phyloP scores from a whole-genome alignment of 148 eudicot genomes.

The Chenopodium berlandieri region DNA sequence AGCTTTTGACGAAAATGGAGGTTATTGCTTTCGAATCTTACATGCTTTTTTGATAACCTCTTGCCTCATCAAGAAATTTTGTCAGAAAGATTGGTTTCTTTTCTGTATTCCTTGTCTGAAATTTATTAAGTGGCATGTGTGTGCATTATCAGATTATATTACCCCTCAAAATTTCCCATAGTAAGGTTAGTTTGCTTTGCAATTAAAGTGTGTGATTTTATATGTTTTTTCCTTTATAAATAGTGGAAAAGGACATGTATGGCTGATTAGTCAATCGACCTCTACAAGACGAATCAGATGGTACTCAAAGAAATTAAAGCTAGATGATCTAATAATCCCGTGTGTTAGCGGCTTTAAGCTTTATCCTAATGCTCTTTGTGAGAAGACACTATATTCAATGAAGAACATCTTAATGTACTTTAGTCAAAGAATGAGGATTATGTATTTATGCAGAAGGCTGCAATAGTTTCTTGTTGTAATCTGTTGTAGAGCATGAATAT shows the following conservation, averaged over 20 bases:
- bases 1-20: conserved; percentile 76
- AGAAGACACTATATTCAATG: background rate
- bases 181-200: background rate
- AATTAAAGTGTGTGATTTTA: background rate
- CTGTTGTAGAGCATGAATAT: background rate
- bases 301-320: background rate
- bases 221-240: background rate
- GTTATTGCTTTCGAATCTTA: conserved; percentile 30
- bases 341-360: background rate
- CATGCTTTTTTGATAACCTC: conserved; percentile 5
- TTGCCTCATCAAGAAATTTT: background rate
- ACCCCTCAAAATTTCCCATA: background rate
- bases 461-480: background rate
- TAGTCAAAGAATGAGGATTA: background rate
- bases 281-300: background rate
- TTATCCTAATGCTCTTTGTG: too few species aligned
- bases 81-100: background rate
- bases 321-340: background rate
- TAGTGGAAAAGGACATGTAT: background rate
- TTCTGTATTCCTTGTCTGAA: background rate
- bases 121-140: background rate
- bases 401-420: background rate
- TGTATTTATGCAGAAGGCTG: background rate
- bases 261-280: too few species aligned
- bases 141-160: background rate